These are phyloP conservation scores for Pseudogymnoascus sp. DNA, from an alignment of 2,329 filamentous ascomycete genomes.

Conservation along the genomic window DNA sequence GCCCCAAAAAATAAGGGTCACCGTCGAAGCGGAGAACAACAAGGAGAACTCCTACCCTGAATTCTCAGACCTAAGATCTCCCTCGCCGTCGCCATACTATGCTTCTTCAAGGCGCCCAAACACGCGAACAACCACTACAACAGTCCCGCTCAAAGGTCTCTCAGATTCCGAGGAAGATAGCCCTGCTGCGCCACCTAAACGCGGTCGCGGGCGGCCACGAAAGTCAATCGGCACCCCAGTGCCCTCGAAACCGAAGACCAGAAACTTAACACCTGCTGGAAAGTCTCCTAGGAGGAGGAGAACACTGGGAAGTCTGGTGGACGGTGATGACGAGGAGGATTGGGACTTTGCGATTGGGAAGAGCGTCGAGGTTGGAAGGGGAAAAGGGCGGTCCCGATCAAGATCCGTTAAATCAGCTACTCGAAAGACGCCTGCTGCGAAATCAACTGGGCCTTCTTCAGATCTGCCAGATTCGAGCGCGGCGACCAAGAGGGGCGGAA, in stretches of 20 bases:
- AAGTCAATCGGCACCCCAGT: slow-evolving; percentile 34
- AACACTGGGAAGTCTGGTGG: slow-evolving; percentile 20
- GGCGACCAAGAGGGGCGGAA: slow-evolving; percentile 17
- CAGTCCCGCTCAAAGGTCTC: slow-evolving; percentile 25
- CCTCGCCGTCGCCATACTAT: slow-evolving; percentile 15
- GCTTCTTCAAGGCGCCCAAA: slow-evolving; percentile 15
- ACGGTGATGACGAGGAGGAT: slow-evolving; percentile 21
- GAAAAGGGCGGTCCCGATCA: slow-evolving; percentile 22
- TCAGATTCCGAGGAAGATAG: slow-evolving; percentile 24
- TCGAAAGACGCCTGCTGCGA: slow-evolving; percentile 15
- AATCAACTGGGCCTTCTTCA: background rate
- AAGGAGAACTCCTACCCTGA: slow-evolving; percentile 18
- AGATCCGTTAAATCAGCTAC: slow-evolving; percentile 19
- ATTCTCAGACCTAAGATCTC: slow-evolving; percentile 10
- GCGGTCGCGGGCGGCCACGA: slow-evolving; percentile 33
- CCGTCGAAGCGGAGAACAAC: slow-evolving; percentile 27
- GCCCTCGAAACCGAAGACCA: slow-evolving; percentile 23
- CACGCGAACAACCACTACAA: slow-evolving; percentile 26
- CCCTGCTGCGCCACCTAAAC: slow-evolving; percentile 29
- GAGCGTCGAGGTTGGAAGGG: slow-evolving; percentile 16
- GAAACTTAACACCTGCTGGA: slow-evolving; percentile 18
- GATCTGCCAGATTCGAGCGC: slow-evolving; percentile 11
- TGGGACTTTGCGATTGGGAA: slow-evolving; percentile 18
- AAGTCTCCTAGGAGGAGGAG: slow-evolving; percentile 19
- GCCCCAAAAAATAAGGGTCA: slow-evolving; percentile 28